Base-by-base conservation (phyloP, 768 basidiomycete species). In the Suillus clintonianus region DNA sequence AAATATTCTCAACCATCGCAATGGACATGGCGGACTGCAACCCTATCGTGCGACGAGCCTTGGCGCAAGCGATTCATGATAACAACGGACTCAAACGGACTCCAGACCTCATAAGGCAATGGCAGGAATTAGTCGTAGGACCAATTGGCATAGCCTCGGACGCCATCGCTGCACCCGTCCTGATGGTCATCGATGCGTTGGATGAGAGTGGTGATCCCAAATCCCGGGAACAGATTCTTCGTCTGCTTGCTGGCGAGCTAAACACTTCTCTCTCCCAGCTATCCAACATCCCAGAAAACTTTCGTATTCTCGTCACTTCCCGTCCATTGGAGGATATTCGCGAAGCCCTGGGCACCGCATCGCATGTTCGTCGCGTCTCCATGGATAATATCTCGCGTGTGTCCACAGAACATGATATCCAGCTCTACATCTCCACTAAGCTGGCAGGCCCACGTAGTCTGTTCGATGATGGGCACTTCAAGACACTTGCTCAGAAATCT, bases 141-240 rank as follows among this genome's bases (percentile, higher is more conserved):
- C 69, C 71, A 1, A 60, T 62, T 4, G 14, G 32, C 17, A 48
- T 36, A 10, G 61, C 37, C 39, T 39, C 39, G 39, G 15, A 39
- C 32, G 58, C 48, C 14, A 56, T 69, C 32, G 15, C 64, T 54
- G 65, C 67, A 9, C 74, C 69, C 27, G 65, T 71, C 13, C 42
- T 72, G 14, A 58, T 72, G 17, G 60, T 75, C 50, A 69, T 74
- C 30, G 74, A 75, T 50, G 73, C 61, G 4, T 45, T 72, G 37
- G 68, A 70, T 50, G 68, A 66, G 53, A 68, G 66, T 42, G 61
- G 62, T 13, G 48, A 67, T 8, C 48, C 32, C 6, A 22, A n/a
- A 2, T 27, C 51, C 54, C 65, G 67, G 14, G 45, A 51, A n/a
- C n/a, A n/a, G 14, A 62, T 73, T 34, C 68, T 76, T 14, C 2